Percentiles rank a stretch among this genome's conserved stretches.
Evolutionary conservation across 345 rosid species (phyloP).

Genomic region (Salix udensis): DNA sequence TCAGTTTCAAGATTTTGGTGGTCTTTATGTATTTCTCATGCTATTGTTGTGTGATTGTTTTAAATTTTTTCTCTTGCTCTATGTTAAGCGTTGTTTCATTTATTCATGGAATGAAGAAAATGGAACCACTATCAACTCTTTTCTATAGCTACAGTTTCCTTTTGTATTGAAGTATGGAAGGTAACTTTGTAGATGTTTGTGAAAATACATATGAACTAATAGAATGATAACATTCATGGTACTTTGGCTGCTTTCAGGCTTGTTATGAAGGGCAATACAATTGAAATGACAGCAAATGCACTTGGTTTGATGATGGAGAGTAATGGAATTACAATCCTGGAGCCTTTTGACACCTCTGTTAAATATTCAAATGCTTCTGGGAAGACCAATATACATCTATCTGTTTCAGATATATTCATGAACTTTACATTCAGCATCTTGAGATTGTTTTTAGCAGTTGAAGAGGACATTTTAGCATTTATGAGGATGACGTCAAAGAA

Average conservation of each 20-base stretch:
- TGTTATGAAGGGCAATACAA: conserved; percentile 63
- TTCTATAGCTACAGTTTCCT: no score
- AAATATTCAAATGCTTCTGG: conserved; percentile 87
- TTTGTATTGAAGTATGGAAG: background rate
- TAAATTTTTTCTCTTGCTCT: no score
- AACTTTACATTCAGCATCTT: conserved; percentile 93
- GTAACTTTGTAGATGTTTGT: background rate
- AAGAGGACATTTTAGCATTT: conserved; percentile 87
- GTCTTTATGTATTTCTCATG: no score
- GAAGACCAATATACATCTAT: conserved; percentile 66
- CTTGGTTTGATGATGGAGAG: conserved; percentile 95
- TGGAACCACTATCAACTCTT: no score
- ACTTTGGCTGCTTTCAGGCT: conserved; percentile 48
- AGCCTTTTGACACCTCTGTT: conserved; percentile 82
- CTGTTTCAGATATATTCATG: conserved; percentile 86
- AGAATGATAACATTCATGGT: conserved; percentile 13
- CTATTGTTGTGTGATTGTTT: no score
- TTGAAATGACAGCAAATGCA: conserved; percentile 74
- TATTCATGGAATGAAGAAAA: no score
- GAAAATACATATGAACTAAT: background rate
- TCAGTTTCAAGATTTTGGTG: no score
- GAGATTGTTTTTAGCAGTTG: conserved; percentile 85
- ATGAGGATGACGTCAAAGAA: conserved; percentile 83
- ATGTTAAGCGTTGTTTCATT: no score
- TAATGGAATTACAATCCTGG: conserved; percentile 86